Evolutionary conservation across 2,329 filamentous ascomycete genomes (phyloP).

Genomic region (Penicillium sp.): DNA sequence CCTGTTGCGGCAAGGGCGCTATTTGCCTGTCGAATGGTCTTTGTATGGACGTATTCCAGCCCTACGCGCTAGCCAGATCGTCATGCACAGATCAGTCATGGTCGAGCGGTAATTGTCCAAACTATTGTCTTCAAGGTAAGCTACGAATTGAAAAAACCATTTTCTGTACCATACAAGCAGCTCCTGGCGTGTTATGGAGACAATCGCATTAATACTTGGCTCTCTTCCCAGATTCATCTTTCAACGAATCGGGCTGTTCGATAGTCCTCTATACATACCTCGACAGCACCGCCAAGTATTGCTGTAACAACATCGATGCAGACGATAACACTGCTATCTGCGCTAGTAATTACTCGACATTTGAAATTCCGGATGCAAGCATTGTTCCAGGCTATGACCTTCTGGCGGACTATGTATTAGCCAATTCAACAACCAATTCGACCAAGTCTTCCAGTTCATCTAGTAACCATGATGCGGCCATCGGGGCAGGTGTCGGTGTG

Average conservation of each 20-base stretch:
- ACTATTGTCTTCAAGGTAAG: constrained; percentile 12
- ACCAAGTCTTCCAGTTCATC: background rate
- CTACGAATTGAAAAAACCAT: background rate
- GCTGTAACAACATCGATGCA: constrained; percentile 11
- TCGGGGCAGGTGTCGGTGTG: constrained; percentile 25
- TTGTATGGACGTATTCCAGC: constrained; percentile 21
- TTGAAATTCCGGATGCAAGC: background rate
- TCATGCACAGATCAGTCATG: constrained; percentile 28
- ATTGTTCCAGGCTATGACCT: constrained; percentile 2
- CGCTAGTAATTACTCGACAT: background rate
- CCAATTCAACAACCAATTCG: background rate
- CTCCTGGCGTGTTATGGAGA: background rate
- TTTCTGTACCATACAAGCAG: background rate
- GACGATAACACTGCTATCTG: constrained; percentile 1
- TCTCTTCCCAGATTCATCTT: background rate
- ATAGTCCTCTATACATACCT: constrained; percentile 11
- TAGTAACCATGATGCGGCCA: constrained; percentile 18
- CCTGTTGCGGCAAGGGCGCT: constrained; percentile 22
- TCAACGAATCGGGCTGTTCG: constrained; percentile 7
- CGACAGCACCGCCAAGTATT: constrained; percentile 6
- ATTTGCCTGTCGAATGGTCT: constrained; percentile 30
- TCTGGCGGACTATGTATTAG: constrained; percentile 5
- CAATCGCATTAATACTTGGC: background rate
- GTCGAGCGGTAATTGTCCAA: constrained; percentile 16
- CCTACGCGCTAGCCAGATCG: constrained; percentile 25